phyloP scores from a whole-genome alignment of 2,329 filamentous ascomycete genomes.

The Aspergillus fijiensis region DNA sequence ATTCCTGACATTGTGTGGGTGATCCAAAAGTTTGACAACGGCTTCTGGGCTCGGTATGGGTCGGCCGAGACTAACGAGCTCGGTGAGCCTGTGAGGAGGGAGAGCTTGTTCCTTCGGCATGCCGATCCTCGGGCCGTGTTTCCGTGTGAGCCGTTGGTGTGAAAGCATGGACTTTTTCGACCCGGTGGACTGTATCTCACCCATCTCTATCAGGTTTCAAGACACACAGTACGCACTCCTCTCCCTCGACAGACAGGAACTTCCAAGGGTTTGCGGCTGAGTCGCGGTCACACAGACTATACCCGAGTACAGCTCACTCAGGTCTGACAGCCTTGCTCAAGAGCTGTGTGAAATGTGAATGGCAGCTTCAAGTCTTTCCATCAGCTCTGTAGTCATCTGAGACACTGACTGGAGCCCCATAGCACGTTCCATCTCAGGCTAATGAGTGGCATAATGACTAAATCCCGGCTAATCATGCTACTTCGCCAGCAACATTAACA shows the following conservation, averaged over 20 bases:
- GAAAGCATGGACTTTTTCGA: neutral
- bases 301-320: neutral
- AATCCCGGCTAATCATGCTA: neutral
- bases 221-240: neutral
- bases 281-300: neutral
- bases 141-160: neutral
- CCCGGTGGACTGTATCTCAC: neutral
- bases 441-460: neutral
- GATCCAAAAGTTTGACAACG: neutral
- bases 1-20: neutral
- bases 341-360: neutral
- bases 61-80: neutral
- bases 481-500: neutral
- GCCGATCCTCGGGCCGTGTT: constrained; percentile 8
- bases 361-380: neutral
- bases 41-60: neutral
- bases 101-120: constrained; percentile 2
- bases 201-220: neutral
- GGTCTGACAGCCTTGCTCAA: neutral
- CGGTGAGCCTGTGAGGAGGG: neutral
- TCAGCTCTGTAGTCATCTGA: neutral
- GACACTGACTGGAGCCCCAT: neutral
- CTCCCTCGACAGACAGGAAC: neutral
- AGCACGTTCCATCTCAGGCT: neutral
- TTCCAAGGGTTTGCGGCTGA: neutral